Conservation (phyloP, 192 early-diverging fungal species). For the Endogone sp. region DNA sequence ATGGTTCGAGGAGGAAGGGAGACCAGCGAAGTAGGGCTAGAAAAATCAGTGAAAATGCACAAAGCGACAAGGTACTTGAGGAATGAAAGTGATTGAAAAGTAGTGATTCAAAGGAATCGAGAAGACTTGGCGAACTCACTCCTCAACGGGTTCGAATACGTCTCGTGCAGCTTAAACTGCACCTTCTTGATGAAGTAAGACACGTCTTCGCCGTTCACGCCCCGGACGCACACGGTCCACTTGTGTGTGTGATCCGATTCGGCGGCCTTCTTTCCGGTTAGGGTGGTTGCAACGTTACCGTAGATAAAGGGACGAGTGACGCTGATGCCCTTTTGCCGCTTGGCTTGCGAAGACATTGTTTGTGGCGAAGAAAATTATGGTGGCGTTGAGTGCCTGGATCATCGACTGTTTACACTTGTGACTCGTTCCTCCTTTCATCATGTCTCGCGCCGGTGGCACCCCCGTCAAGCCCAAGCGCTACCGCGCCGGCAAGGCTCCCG, state of each 20-base stretch:
- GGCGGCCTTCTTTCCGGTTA: slow-evolving; percentile 55
- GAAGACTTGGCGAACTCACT: slow-evolving; percentile 33
- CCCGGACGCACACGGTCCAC: slow-evolving; percentile 90
- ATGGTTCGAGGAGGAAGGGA: too few relatives aligned
- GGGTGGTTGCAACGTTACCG: slow-evolving; percentile 75
- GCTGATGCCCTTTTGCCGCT: slow-evolving; percentile 55
- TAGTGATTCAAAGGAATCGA: too few relatives aligned
- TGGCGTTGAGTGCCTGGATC: too few relatives aligned
- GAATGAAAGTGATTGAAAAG: too few relatives aligned
- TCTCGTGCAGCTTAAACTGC: slow-evolving; percentile 94
- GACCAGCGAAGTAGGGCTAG: too few relatives aligned
- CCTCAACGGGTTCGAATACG: slow-evolving; percentile 70
- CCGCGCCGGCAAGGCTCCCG: slow-evolving; percentile 53
- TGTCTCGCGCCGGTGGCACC: slow-evolving; percentile 8
- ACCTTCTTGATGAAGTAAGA: slow-evolving; percentile 86
- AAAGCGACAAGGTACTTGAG: too few relatives aligned
- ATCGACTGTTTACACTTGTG: too few relatives aligned
- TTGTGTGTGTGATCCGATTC: slow-evolving; percentile 92
- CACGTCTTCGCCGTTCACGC: slow-evolving; percentile 83
- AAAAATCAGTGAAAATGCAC: background rate
- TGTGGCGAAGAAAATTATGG: too few relatives aligned
- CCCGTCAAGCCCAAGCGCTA: slow-evolving; percentile 41
- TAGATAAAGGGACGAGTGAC: slow-evolving; percentile 80
- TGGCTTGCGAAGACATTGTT: slow-evolving; percentile 1
- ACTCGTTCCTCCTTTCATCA: background rate